phyloP scores from a whole-genome alignment of 225 moss, liverwort and hornwort species.

The Climacium dendroides region DNA sequence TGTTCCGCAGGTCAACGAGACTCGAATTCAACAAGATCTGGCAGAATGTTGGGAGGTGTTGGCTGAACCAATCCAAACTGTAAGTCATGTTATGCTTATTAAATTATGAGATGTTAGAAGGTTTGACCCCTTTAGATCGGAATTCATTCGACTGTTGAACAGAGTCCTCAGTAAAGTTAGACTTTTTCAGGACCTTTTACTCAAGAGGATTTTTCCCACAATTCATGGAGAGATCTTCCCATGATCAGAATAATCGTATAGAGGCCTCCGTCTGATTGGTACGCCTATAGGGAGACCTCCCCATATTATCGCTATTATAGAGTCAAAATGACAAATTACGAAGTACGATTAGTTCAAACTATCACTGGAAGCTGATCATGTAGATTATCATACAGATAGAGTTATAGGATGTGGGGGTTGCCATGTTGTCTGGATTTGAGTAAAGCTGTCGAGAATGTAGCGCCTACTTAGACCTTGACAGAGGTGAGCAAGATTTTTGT shows the following conservation, averaged over 20 bases:
- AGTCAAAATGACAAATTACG: not conserved
- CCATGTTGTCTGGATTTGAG: not conserved
- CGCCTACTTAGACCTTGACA: not conserved
- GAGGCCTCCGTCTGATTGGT: not conserved
- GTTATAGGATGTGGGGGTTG: not conserved
- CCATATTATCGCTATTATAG: not conserved
- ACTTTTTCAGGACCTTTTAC: not conserved
- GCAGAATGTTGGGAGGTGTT: constrained; percentile 73
- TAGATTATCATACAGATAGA: not conserved
- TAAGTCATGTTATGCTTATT: not conserved
- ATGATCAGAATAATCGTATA: not conserved
- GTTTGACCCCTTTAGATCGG: not conserved
- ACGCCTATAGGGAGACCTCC: not conserved
- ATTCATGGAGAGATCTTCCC: not conserved
- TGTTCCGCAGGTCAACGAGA: constrained; percentile 57
- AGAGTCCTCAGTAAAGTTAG: not conserved
- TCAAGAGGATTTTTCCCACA: too few species aligned
- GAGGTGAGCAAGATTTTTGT: not conserved
- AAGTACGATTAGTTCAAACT: not conserved
- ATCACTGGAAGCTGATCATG: not conserved
- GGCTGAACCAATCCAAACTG: constrained; percentile 90
- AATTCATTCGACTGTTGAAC: not conserved
- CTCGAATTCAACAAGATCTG: constrained; percentile 56
- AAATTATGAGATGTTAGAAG: not conserved
- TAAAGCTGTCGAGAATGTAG: not conserved